phyloP scores from a whole-genome alignment of 2,329 filamentous ascomycete species.

The Colletotrichum lentis region DNA sequence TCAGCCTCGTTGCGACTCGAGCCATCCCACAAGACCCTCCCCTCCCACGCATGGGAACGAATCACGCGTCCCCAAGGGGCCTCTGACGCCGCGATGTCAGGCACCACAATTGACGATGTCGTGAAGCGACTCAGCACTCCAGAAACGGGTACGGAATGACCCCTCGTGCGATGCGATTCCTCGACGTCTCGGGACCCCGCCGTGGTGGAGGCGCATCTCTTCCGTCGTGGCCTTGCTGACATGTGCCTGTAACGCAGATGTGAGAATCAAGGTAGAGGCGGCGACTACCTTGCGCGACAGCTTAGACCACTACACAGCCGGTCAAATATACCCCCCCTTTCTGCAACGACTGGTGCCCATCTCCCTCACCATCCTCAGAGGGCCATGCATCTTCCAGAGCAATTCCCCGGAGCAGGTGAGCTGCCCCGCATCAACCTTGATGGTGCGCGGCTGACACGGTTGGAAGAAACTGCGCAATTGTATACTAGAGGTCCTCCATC shows the following conservation, averaged over 20 bases:
- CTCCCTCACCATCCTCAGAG: slow-evolving; percentile 84
- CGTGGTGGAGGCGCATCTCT: slow-evolving; percentile 22
- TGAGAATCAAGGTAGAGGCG: slow-evolving; percentile 81
- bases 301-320: slow-evolving; percentile 85
- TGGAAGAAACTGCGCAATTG: slow-evolving; percentile 85
- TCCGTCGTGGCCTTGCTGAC: slow-evolving; percentile 10
- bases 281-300: slow-evolving; percentile 89
- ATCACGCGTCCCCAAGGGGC: slow-evolving; percentile 49
- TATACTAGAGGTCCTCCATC: slow-evolving; percentile 92
- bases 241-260: slow-evolving; percentile 63
- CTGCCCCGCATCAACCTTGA: slow-evolving; percentile 19
- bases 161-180: slow-evolving; percentile 13
- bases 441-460: slow-evolving; percentile 39
- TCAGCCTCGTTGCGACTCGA: slow-evolving; percentile 34
- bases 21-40: slow-evolving; percentile 38
- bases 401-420: slow-evolving; percentile 87
- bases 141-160: slow-evolving; percentile 60
- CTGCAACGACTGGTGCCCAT: slow-evolving; percentile 88
- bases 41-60: slow-evolving; percentile 49
- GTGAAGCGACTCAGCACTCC: slow-evolving; percentile 65
- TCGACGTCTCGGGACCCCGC: slow-evolving; percentile 7
- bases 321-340: slow-evolving; percentile 80
- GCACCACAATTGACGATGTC: slow-evolving; percentile 68
- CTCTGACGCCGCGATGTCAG: slow-evolving; percentile 67
- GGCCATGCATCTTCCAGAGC: slow-evolving; percentile 89